Base-by-base conservation (phyloP, 2,329 filamentous ascomycete species). In the Berkeleyomyces rouxiae region DNA sequence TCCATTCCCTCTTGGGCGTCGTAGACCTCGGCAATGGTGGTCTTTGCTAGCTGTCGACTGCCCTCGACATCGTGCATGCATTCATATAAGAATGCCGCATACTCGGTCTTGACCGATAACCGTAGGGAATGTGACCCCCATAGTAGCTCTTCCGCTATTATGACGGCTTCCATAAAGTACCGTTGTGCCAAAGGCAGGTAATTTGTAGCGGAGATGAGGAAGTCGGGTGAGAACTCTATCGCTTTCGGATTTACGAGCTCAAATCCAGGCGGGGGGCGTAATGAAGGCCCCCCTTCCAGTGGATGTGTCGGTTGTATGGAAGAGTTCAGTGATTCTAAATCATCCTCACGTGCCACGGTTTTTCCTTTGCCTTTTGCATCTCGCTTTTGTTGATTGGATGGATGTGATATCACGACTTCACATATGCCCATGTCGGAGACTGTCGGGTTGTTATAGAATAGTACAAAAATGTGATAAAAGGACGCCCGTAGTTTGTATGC, bases 401-500 rank as follows among this genome's bases (percentile, higher is more conserved):
- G 67, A 6, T 69, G 67, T 39, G 67, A 63, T 7, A 71, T 69
- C 65, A 71, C 72, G 11, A 72, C 73, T 58, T 75, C 71, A 3
- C 77, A 75, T 64, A 81, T 75, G 23, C 79, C 79, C 69, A 82
- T 79, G 43, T 79, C 76, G 53, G 84, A 85, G 63, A 96, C 82
- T 0, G 86, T 80, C 0, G 92, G 92, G 61, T 89, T 84, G 73
- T 96, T 96, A 76, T 96, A 90, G 71, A 96, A 97, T 10, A 97
- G 81, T 61, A 95, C 93, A 72, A 96, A 96, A 67, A 99, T 90
- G 75, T 99, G 92, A 69, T 95, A 93, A 71, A 97, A 95, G 23
- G 90, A 95, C 13, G 93, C 93, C 65, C 90, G 85, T 11, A 99
- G 80, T 74, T 97, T 99, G 71, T 90, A 89, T 23, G 88, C 86